Evolutionary conservation across 2,329 filamentous ascomycete species (phyloP), one percentile per base, ranked within the genome.

Genomic region (Trichoderma endophyticum): DNA sequence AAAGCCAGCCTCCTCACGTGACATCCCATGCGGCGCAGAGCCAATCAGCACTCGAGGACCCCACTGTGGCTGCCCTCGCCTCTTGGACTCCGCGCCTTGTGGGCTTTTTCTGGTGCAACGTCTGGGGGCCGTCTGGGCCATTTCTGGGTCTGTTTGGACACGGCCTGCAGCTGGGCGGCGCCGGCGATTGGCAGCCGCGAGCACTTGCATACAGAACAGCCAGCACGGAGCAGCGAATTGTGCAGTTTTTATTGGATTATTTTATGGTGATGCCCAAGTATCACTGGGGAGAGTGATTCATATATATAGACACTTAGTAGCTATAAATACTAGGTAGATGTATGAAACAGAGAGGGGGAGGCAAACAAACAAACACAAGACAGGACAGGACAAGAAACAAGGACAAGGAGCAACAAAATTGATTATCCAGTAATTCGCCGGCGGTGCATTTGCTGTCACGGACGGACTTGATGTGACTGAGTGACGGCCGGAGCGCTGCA

Each of bases 1-100:
- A 21, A 18, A 24, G n/a, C 59, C 48, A 63, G 67, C 67, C 57
- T 70, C 26, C 56, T 63, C 67, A 70, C 66, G 66, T 69, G 66
- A 69, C 28, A 36, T 32, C 1, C 6, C 12, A 28, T 30, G 26
- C 24, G 36, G 26, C 26, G 24, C 6, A 8, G 1, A 15, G 34
- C 56, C 70, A 61, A 68, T 62, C 70, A 69, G 32, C 30, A 12
- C 28, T 26, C 12, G 15, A 5, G 8, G 21, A 32, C 63, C 64
- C 70, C 70, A 68, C 70, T 60, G 60, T 69, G 63, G 57, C 68
- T 64, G 48, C 60, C 28, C 18, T 64, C 26, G 15, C 26, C 30
- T 63, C 68, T 32, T 21, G 21, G 28, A 3, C 60, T 63, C 59
- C 59, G 48, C 69, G 62, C 69, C 12, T 43, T 48, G 48, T 69